phyloP scores from a whole-genome alignment of 1,284 basidiomycete genomes.

The Coniophora puteana region DNA sequence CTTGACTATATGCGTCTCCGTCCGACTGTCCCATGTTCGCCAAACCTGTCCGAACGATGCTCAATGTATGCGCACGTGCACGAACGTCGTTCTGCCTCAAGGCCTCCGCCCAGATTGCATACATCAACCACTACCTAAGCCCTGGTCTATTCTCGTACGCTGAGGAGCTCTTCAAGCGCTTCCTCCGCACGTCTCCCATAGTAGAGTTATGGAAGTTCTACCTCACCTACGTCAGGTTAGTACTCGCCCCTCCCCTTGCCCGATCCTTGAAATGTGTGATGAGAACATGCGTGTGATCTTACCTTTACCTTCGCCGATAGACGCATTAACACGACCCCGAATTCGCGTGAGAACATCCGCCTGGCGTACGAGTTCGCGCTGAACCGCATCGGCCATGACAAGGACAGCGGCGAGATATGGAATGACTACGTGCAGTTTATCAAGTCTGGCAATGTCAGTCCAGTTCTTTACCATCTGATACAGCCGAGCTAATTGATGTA shows the following conservation, averaged over 20 bases:
- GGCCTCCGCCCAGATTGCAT: conserved; percentile 77
- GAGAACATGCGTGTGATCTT: too few relatives aligned
- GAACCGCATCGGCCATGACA: conserved; percentile 85
- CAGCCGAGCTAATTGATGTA: conserved; percentile 7
- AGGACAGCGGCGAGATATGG: conserved; percentile 75
- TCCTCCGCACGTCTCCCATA: conserved; percentile 76
- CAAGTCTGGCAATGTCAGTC: conserved; percentile 69
- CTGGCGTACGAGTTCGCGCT: conserved; percentile 95
- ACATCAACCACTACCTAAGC: conserved; percentile 76
- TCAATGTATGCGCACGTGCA: conserved; percentile 1
- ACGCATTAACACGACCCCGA: conserved; percentile 51
- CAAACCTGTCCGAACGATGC: too few relatives aligned
- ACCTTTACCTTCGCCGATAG: conserved; percentile 27
- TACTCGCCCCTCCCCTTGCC: too few relatives aligned
- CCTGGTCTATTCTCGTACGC: conserved; percentile 65
- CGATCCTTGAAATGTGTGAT: conserved; percentile 6
- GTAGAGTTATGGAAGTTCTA: conserved; percentile 89
- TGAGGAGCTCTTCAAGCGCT: conserved; percentile 78
- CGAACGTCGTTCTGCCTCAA: too few relatives aligned
- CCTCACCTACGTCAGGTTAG: conserved; percentile 76
- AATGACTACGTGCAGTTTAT: conserved; percentile 83
- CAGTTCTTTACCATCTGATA: conserved; percentile 6
- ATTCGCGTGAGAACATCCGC: conserved; percentile 71
- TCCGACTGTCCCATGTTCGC: neutral
- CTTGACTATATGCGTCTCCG: neutral